These are phyloP conservation scores for Aureobasidium sp. DNA, from an alignment of 2,329 filamentous ascomycete genomes.

Conservation along the genomic window DNA sequence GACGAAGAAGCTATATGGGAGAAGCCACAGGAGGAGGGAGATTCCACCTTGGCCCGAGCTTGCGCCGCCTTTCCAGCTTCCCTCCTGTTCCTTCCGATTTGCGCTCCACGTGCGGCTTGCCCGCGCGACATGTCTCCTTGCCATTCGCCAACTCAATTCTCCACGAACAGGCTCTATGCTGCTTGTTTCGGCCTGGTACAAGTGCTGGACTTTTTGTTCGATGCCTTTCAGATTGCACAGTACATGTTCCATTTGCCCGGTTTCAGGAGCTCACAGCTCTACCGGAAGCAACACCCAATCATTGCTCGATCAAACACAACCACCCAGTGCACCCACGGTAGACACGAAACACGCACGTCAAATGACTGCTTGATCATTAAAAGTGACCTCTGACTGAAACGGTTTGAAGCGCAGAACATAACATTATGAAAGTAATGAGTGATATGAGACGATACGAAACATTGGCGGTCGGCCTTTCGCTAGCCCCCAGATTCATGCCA, in stretches of 20 bases:
- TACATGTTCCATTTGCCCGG: not conserved
- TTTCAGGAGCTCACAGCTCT: not conserved
- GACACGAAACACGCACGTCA: not conserved
- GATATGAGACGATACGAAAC: not conserved
- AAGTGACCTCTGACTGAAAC: not conserved
- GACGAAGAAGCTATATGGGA: not conserved
- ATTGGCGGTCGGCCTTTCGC: not conserved
- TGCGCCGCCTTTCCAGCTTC: not conserved
- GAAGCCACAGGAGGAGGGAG: not conserved
- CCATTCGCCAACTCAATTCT: not conserved
- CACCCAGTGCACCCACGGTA: not conserved
- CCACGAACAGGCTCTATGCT: not conserved
- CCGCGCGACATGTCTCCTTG: not conserved
- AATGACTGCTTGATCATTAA: not conserved
- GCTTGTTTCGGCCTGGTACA: not conserved
- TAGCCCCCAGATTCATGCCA: not conserved
- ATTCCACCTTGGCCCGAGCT: slow-evolving; percentile 1
- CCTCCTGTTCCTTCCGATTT: not conserved
- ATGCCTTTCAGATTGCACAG: not conserved
- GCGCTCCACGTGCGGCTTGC: not conserved
- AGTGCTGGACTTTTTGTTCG: no score
- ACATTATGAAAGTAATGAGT: not conserved
- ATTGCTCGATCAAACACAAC: not conserved
- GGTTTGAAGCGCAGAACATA: not conserved
- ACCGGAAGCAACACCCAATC: not conserved